These are phyloP conservation scores for Salix purpurea DNA, from an alignment of 345 rosid genomes.

Conservation along the genomic window DNA sequence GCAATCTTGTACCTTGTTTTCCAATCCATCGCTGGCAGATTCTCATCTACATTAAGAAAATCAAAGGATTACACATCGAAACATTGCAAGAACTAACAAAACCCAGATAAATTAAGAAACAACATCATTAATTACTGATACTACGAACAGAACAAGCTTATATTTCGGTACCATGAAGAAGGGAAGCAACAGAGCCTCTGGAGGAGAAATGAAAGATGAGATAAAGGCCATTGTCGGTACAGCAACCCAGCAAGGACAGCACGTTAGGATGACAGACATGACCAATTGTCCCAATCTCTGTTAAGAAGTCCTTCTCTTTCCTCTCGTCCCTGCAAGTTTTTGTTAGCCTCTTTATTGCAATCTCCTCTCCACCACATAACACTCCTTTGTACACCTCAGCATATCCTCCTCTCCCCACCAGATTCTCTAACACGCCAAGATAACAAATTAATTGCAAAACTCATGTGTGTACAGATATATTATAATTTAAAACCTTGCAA, in stretches of 20 bases:
- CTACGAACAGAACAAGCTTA: neutral
- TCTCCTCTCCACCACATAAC: conserved; percentile 46
- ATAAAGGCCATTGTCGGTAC: conserved; percentile 83
- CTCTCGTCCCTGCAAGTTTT: conserved; percentile 70
- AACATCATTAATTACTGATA: neutral
- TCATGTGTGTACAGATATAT: neutral
- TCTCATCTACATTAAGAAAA: conserved; percentile 37
- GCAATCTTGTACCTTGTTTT: conserved; percentile 69
- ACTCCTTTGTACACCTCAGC: conserved; percentile 87
- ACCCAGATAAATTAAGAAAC: neutral
- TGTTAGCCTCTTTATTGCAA: conserved; percentile 83
- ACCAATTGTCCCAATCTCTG: conserved; percentile 91
- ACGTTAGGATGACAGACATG: conserved; percentile 87
- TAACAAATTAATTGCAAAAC: neutral
- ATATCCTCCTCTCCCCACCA: conserved; percentile 90
- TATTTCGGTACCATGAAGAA: conserved; percentile 68
- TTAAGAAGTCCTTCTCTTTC: conserved; percentile 82
- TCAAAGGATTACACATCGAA: neutral
- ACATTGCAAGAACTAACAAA: neutral
- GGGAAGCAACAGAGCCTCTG: conserved; percentile 84
- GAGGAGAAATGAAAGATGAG: conserved; percentile 84
- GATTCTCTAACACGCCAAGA: conserved; percentile 40
- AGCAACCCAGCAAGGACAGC: conserved; percentile 73
- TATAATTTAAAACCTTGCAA: neutral
- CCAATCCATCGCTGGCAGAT: conserved; percentile 58